Evolutionary conservation across 164 flowering plant genomes (phyloP), one percentile per base, ranked within the genome.

Genomic region (Chloranthus sessilifolius): DNA sequence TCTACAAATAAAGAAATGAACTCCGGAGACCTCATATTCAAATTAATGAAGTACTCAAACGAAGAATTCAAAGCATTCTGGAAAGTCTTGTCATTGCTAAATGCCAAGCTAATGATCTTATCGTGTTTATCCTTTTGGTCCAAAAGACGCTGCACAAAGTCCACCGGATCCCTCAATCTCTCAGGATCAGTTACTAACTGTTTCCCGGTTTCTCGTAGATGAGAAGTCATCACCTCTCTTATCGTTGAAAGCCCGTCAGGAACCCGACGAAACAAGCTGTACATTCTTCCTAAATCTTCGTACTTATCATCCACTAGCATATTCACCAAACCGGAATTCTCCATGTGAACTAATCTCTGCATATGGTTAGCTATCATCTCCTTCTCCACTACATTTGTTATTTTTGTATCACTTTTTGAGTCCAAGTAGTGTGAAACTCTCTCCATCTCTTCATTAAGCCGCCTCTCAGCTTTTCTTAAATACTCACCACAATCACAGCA

Each of bases 321-420:
- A 62, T 71, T 80, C 24, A 91, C 92, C 53, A 88, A 46, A 22
- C 98, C 98, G 2, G 95, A 91, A 47, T 85, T 87, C 58, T 91
- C 98, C 98, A 91, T 88, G 61, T 88, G 88, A 15, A 91, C 95
- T 30, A 91, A 56, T 52, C 86, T 72, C 55, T 60, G 74, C 96
- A 91, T 91, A 78, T 88, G 92, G 61, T 80, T 83, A 8, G 80
- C 90, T 71, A 91, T 85, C 98, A 91, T 88, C 77, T 91, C 95
- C 55, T 71, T 82, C 74, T 88, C 98, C 44, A 91, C 98, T 53
- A 88, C 95, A 65, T 66, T 73, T 14, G 92, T 83, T 33, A 87
- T 80, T 77, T 80, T 81, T 19, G 55, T 16, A 70, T 83, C 91
- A 63, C 83, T 87, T 56, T 41, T 74, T 14, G 76, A 45, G 62